Base-by-base conservation (phyloP, 345 rosid species). In the Lepidium africanum region DNA sequence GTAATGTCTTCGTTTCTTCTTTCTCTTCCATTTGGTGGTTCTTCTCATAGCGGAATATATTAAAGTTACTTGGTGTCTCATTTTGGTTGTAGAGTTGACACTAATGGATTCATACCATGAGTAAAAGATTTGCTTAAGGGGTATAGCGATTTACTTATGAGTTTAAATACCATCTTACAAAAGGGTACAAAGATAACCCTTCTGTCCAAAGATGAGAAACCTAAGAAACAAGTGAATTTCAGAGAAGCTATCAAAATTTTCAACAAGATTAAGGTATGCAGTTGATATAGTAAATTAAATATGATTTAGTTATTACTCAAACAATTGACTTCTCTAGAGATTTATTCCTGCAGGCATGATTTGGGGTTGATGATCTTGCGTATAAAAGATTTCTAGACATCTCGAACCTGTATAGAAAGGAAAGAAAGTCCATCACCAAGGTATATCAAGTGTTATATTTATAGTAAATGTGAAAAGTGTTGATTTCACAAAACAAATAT, bases 321-420 rank as follows among this genome's bases (percentile, higher is more conserved):
- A 7, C 32, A 48, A 46, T 48, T 47, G 4, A 56, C 8, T 14
- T 63, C 50, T 61, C 32, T 39, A 6, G 23, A 38, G 11, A 39
- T 37, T 25, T 65, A 16, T 59, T 64, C 46, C 17, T 78, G 63
- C 81, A 94, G 97, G 82, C 81, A 41, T 83, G 99, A 43, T 94
- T 94, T 79, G 92, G 88, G 63, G 83, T 81, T 27, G 97, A 91
- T 71, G 99, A 94, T 65, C 91, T 72, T 74, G 96, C 90, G 10
- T 94, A 91, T 75, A 94, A 94, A 60, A 88, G 86, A 38, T 94
- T 94, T 75, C 83, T 94, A 49, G 97, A 89, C 82, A 86, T 91
- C 70, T 81, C 91, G 77, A 91, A 91, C 81, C 78, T 94, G 92
- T 94, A 94, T 69, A 80, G 96, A 80, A 89, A 81, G 77, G 96